These are phyloP conservation scores for Fomes fomentarius DNA, from an alignment of 1,284 basidiomycete species.

Conservation along the genomic window DNA sequence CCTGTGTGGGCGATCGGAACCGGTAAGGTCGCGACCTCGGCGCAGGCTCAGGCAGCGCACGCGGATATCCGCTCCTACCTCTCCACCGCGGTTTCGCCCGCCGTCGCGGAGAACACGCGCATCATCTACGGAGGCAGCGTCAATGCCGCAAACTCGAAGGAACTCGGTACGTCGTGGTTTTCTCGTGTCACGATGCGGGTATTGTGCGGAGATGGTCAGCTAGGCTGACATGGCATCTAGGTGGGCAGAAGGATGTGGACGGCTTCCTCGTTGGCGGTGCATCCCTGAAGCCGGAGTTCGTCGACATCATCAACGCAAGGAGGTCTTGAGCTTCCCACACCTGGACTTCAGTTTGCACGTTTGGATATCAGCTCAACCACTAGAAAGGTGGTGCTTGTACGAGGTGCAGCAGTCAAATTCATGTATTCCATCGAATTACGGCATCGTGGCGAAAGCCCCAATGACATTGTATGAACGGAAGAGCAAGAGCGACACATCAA, in stretches of 20 bases:
- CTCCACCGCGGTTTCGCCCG: slow-evolving; percentile 61
- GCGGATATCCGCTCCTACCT: slow-evolving; percentile 84
- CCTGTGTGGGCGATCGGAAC: slow-evolving; percentile 99
- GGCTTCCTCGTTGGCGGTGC: slow-evolving; percentile 99
- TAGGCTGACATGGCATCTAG: slow-evolving; percentile 41
- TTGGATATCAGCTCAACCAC: too few relatives aligned
- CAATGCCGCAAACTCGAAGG: slow-evolving; percentile 84
- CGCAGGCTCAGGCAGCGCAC: slow-evolving; percentile 95
- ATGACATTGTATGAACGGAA: too few relatives aligned
- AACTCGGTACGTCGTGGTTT: slow-evolving; percentile 60
- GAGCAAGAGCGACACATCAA: too few relatives aligned
- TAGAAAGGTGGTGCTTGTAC: not conserved
- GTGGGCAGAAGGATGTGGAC: slow-evolving; percentile 84
- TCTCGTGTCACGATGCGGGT: not conserved
- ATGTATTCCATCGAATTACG: too few relatives aligned
- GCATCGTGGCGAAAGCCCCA: too few relatives aligned
- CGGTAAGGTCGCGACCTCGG: slow-evolving; percentile 90
- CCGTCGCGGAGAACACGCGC: slow-evolving; percentile 77
- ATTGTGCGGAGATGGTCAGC: not conserved
- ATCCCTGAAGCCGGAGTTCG: slow-evolving; percentile 96
- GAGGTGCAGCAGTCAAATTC: not conserved
- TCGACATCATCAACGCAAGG: slow-evolving; percentile 86
- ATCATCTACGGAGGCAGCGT: slow-evolving; percentile 98
- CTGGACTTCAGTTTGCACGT: not conserved
- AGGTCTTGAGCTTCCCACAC: slow-evolving; percentile 28